Percentiles rank a stretch among this genome's conserved stretches.
These are phyloP conservation scores for Allantophomopsis cytisporea DNA, from an alignment of 2,329 filamentous ascomycete genomes.

Conservation along the genomic window DNA sequence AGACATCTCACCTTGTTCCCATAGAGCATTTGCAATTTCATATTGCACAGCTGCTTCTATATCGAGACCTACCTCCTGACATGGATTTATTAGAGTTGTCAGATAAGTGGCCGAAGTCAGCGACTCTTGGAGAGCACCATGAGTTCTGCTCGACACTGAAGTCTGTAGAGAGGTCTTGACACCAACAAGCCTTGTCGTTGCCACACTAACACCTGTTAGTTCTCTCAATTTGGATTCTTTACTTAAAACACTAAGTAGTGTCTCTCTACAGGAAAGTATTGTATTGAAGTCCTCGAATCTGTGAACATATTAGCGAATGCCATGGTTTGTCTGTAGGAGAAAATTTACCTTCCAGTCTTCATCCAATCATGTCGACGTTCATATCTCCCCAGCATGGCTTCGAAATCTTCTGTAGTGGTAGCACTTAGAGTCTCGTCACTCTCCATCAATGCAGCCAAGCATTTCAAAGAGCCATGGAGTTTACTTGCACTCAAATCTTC, in stretches of 20 bases:
- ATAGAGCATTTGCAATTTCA: constrained; percentile 80
- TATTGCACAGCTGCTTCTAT: constrained; percentile 67
- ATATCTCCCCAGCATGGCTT: constrained; percentile 48
- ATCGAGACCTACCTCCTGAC: constrained; percentile 55
- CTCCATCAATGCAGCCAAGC: constrained; percentile 65
- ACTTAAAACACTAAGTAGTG: constrained; percentile 67
- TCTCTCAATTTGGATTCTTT: constrained; percentile 51
- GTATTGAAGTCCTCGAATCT: constrained; percentile 68
- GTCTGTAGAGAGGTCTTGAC: constrained; percentile 65
- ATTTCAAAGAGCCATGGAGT: constrained; percentile 41
- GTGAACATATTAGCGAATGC: constrained; percentile 8
- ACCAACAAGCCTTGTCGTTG: constrained; percentile 57
- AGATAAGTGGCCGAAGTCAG: constrained; percentile 74
- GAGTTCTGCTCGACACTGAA: constrained; percentile 62
- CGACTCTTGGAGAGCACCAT: constrained; percentile 75
- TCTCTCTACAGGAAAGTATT: constrained; percentile 72
- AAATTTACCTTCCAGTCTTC: constrained; percentile 59
- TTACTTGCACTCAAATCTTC: constrained; percentile 33
- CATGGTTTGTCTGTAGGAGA: not conserved
- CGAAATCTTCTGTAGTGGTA: constrained; percentile 42
- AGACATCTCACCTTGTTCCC: constrained; percentile 85
- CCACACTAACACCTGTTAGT: constrained; percentile 43
- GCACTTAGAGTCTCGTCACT: constrained; percentile 64
- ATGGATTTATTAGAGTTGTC: constrained; percentile 61
- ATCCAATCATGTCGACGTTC: constrained; percentile 62